These are phyloP conservation scores for Trichophyton simii DNA, from an alignment of 2,329 filamentous ascomycete species.

Conservation along the genomic window DNA sequence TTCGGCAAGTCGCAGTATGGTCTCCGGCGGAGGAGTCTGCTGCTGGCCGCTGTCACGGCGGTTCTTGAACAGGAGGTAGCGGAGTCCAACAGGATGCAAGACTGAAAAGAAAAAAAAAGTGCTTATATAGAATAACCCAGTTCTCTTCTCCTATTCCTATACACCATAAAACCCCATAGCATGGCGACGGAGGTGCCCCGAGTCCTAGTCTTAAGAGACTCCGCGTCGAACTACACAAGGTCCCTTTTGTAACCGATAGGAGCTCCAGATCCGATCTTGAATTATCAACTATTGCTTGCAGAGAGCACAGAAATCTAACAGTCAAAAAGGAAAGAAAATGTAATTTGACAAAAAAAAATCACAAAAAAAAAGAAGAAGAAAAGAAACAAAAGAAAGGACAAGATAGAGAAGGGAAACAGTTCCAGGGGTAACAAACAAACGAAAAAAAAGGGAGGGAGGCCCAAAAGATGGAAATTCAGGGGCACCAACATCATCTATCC, in stretches of 20 bases:
- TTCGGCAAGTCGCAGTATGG: conserved; percentile 4
- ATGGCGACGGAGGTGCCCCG: background rate
- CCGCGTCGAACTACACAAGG: background rate
- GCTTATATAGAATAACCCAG: no score
- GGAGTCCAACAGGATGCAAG: background rate
- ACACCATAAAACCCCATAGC: background rate
- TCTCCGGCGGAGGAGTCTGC: conserved; percentile 13
- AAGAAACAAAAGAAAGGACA: background rate
- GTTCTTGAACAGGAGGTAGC: conserved; percentile 11
- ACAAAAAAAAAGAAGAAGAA: no score
- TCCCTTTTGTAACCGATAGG: background rate
- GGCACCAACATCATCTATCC: background rate
- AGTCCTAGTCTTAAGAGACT: background rate
- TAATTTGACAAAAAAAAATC: no score
- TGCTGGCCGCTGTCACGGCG: conserved; percentile 14
- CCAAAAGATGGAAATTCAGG: background rate
- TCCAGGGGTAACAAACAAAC: no score
- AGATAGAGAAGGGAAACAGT: background rate
- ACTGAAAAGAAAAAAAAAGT: background rate
- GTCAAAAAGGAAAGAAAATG: background rate
- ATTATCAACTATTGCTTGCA: background rate
- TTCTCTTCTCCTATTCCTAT: background rate
- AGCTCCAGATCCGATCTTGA: background rate
- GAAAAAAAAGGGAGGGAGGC: background rate
- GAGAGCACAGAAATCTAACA: background rate